phyloP scores from a whole-genome alignment of 768 basidiomycete species.

The Leccinum barrowsii region DNA sequence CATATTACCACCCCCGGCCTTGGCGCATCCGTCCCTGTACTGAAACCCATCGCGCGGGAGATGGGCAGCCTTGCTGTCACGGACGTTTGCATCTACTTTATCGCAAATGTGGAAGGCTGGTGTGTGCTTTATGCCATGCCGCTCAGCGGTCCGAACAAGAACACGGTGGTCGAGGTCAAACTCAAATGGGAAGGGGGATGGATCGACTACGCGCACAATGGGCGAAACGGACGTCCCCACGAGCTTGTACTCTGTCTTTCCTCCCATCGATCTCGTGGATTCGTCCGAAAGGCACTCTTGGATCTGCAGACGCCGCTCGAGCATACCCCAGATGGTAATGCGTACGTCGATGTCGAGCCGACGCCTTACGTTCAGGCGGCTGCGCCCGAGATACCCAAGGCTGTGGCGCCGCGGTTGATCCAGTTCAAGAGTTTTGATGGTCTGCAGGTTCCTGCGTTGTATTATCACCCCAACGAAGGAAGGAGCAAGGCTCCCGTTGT shows the following conservation, averaged over 20 bases:
- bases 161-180: slow-evolving; percentile 32
- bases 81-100: slow-evolving; percentile 29
- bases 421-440: slow-evolving; percentile 41
- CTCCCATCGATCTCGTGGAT: slow-evolving; percentile 31
- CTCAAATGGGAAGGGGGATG: slow-evolving; percentile 31
- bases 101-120: slow-evolving; percentile 40
- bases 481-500: slow-evolving; percentile 31
- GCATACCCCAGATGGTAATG: slow-evolving; percentile 20
- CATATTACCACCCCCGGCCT: slow-evolving; percentile 38
- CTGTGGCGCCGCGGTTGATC: slow-evolving; percentile 33
- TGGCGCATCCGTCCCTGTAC: slow-evolving; percentile 24
- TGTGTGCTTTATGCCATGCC: slow-evolving; percentile 28
- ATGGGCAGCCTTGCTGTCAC: slow-evolving; percentile 26
- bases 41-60: slow-evolving; percentile 37
- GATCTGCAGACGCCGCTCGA: slow-evolving; percentile 24
- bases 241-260: slow-evolving; percentile 32
- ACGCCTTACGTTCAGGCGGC: slow-evolving; percentile 34
- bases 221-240: slow-evolving; percentile 31
- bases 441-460: slow-evolving; percentile 39
- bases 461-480: slow-evolving; percentile 36
- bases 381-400: slow-evolving; percentile 24
- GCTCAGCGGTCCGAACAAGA: slow-evolving; percentile 26
- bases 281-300: slow-evolving; percentile 26
- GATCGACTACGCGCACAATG: slow-evolving; percentile 30
- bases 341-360: slow-evolving; percentile 28